These are phyloP conservation scores for Rhododendron griersonianum DNA, from an alignment of 148 eudicot species.

Conservation along the genomic window DNA sequence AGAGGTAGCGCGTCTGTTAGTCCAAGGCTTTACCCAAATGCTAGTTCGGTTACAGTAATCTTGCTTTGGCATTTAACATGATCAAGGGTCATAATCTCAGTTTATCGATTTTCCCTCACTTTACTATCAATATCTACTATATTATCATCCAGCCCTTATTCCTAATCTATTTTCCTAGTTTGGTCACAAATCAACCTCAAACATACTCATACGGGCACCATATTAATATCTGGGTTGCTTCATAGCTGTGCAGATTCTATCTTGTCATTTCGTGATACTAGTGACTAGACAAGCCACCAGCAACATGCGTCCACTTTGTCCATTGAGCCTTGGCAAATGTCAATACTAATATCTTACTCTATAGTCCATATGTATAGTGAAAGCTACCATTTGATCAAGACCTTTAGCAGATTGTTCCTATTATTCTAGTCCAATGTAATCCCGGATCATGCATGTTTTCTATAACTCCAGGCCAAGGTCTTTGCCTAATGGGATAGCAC, in stretches of 20 bases:
- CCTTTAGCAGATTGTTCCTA: neutral
- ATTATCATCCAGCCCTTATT: neutral
- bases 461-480: neutral
- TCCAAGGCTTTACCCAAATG: neutral
- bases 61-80: neutral
- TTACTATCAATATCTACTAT: neutral
- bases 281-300: neutral
- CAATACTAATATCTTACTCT: neutral
- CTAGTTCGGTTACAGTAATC: neutral
- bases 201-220: neutral
- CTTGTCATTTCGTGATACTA: neutral
- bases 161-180: neutral
- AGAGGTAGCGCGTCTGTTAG: neutral
- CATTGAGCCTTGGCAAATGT: neutral
- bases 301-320: neutral
- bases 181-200: neutral
- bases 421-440: neutral
- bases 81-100: neutral
- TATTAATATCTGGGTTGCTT: neutral
- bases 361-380: neutral
- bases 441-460: neutral
- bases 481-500: neutral
- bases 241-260: neutral
- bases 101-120: neutral
- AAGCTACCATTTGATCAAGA: neutral